phyloP scores from a whole-genome alignment of 139 green algal species.

The Picochlorum sp. region DNA sequence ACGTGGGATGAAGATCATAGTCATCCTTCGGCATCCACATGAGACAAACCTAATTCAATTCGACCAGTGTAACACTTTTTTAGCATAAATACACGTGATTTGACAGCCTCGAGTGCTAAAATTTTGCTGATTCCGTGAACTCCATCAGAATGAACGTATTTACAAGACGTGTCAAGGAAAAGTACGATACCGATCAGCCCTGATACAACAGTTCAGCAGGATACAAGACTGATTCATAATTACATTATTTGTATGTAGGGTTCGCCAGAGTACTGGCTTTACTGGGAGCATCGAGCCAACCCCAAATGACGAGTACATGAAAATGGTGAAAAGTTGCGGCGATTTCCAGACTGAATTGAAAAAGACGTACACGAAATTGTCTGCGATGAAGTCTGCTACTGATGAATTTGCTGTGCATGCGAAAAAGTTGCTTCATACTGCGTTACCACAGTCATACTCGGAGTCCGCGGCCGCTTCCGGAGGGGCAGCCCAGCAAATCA shows the following conservation, averaged over 20 bases:
- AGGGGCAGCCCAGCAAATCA: neutral
- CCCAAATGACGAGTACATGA: neutral
- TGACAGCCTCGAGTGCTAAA: no score
- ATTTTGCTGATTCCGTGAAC: no score
- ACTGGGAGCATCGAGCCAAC: constrained; percentile 5
- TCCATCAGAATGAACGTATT: neutral
- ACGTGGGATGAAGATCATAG: no score
- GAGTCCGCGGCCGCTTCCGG: constrained; percentile 6
- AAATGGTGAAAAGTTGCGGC: constrained; percentile 5
- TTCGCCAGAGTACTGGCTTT: constrained; percentile 10
- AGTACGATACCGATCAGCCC: neutral
- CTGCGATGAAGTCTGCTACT: constrained; percentile 2
- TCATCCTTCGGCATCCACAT: no score
- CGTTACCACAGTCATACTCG: constrained; percentile 2
- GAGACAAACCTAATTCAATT: no score
- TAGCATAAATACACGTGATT: no score
- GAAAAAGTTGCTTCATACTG: neutral
- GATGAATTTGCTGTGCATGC: neutral
- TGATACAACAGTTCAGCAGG: no score
- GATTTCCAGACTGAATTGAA: constrained; percentile 3
- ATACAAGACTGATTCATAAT: no score
- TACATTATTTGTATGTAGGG: neutral
- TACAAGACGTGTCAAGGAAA: neutral
- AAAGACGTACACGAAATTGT: neutral
- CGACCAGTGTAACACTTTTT: no score